Percentiles rank a stretch among this genome's conserved stretches.
Evolutionary conservation across 2,329 filamentous ascomycete genomes (phyloP).

Genomic region (Leptographium procerum): DNA sequence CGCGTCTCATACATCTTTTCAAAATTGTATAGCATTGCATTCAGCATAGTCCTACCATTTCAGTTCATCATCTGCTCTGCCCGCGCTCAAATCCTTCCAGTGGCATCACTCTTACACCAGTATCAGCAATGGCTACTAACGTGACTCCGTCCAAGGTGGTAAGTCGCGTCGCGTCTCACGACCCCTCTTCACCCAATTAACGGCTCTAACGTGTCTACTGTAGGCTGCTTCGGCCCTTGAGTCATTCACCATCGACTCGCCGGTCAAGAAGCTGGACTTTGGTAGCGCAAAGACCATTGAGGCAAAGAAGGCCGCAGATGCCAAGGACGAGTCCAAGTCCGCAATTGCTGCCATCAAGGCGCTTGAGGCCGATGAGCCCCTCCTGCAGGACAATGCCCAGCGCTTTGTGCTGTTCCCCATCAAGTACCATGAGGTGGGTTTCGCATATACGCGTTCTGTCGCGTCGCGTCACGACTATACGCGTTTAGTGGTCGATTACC

Average conservation of each 20-base stretch:
- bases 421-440: constrained; percentile 94
- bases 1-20: constrained; percentile 4
- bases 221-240: constrained; percentile 82
- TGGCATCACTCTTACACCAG: constrained; percentile 3
- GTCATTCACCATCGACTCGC: constrained; percentile 85
- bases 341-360: constrained; percentile 44
- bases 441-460: constrained; percentile 24
- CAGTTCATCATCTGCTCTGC: background rate
- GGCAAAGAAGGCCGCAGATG: constrained; percentile 39
- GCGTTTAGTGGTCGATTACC: constrained; percentile 45
- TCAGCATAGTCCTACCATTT: background rate
- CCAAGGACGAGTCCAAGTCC: constrained; percentile 40
- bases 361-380: constrained; percentile 72
- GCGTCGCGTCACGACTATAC: constrained; percentile 34
- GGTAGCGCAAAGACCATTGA: constrained; percentile 52
- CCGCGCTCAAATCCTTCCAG: background rate
- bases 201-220: constrained; percentile 21
- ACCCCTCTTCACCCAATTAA: constrained; percentile 1
- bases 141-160: constrained; percentile 22
- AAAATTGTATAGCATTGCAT: background rate
- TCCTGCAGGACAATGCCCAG: constrained; percentile 89
- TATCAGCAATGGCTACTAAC: constrained; percentile 56
- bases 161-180: constrained; percentile 15
- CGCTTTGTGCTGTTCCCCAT: constrained; percentile 98
- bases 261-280: constrained; percentile 83